These are phyloP conservation scores for Rugonectria rugulosa DNA, from an alignment of 2,329 filamentous ascomycete genomes.

Conservation along the genomic window DNA sequence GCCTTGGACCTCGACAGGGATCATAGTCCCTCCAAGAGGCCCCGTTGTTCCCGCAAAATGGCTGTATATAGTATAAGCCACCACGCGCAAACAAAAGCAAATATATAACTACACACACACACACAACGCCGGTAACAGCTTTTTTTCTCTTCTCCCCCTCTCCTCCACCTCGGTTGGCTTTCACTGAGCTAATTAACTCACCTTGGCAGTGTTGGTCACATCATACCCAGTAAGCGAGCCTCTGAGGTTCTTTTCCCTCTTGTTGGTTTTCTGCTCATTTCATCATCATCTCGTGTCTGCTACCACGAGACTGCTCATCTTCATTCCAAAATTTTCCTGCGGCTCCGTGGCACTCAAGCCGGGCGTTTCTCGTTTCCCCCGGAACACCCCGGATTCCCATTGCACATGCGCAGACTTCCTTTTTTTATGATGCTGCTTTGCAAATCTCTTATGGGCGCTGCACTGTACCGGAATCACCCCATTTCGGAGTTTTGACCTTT, in stretches of 20 bases:
- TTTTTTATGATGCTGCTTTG: not conserved
- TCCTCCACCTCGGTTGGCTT: not conserved
- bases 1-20: conserved; percentile 13
- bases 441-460: not conserved
- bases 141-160: not conserved
- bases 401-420: not conserved
- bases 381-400: conserved; percentile 27
- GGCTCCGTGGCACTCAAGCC: conserved; percentile 14
- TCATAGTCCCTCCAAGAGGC: not conserved
- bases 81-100: conserved; percentile 17
- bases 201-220: too few species aligned
- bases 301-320: too few species aligned
- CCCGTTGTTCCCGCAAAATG: conserved; percentile 12
- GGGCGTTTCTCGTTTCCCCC: conserved; percentile 27
- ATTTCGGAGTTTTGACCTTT: conserved; percentile 12
- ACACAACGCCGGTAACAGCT: not conserved
- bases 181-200: conserved; percentile 1
- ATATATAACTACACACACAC: conserved; percentile 19
- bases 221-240: too few species aligned
- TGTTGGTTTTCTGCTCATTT: too few species aligned
- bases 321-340: too few species aligned
- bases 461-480: conserved; percentile 13
- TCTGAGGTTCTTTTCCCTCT: too few species aligned
- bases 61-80: not conserved
- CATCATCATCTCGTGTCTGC: too few species aligned